Evolutionary conservation across 495 filamentous ascomycete genomes (phyloP).

Genomic region (Penicillium coffeae): DNA sequence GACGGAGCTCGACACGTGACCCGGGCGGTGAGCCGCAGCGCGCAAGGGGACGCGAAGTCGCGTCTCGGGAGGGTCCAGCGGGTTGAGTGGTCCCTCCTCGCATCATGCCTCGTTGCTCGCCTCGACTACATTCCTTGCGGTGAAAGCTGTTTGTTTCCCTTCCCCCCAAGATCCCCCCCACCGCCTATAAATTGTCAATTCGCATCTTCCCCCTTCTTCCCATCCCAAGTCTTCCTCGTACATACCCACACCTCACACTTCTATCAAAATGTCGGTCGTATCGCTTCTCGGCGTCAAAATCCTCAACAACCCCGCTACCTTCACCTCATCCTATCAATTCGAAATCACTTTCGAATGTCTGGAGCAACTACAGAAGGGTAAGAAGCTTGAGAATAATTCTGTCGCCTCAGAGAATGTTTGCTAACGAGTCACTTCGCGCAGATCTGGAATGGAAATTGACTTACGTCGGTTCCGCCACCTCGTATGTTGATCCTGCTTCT

Average conservation of each 20-base stretch:
- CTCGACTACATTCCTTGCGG: slow-evolving; percentile 22
- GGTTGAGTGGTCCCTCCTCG: slow-evolving; percentile 12
- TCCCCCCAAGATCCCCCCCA: slow-evolving; percentile 4
- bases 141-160: slow-evolving; percentile 18
- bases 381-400: slow-evolving; percentile 1
- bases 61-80: slow-evolving; percentile 13
- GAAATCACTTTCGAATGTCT: slow-evolving; percentile 99
- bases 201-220: slow-evolving; percentile 60
- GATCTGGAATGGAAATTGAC: slow-evolving; percentile 99
- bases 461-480: slow-evolving; percentile 96
- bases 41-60: slow-evolving; percentile 30
- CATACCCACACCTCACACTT: slow-evolving; percentile 12
- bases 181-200: slow-evolving; percentile 66
- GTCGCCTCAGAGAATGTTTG: neutral
- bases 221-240: slow-evolving; percentile 5
- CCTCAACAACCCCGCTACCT: slow-evolving; percentile 91
- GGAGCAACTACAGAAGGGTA: slow-evolving; percentile 87
- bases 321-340: slow-evolving; percentile 85
- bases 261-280: slow-evolving; percentile 84
- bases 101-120: slow-evolving; percentile 15
- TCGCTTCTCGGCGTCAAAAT: slow-evolving; percentile 92
- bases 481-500: slow-evolving; percentile 54
- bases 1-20: slow-evolving; percentile 9
- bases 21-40: slow-evolving; percentile 22
- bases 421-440: slow-evolving; percentile 29